phyloP scores from a whole-genome alignment of 1,284 basidiomycete species.

The Cryptococcus depauperatus region DNA sequence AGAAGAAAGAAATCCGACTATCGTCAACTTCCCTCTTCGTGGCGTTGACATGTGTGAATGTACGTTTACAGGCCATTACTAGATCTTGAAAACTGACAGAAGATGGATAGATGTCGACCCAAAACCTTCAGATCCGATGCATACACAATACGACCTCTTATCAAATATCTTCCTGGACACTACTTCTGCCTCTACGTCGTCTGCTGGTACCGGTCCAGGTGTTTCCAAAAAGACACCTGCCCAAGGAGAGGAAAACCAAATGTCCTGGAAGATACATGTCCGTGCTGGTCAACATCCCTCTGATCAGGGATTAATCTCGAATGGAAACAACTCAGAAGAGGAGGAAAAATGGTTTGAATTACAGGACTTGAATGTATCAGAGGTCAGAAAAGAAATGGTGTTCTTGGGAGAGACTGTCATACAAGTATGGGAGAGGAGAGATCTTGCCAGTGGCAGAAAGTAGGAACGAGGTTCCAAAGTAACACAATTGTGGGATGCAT shows the following conservation, averaged over 20 bases:
- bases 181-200: conserved; percentile 78
- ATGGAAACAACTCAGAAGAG: conserved; percentile 50
- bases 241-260: conserved; percentile 27
- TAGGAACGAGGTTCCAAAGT: too few relatives aligned
- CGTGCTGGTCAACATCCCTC: conserved; percentile 51
- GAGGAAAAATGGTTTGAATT: conserved; percentile 93
- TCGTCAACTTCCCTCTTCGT: conserved; percentile 91
- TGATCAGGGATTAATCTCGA: background rate
- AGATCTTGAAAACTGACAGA: too few relatives aligned
- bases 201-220: conserved; percentile 26
- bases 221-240: conserved; percentile 17
- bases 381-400: conserved; percentile 93
- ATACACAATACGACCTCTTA: conserved; percentile 82
- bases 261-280: conserved; percentile 80
- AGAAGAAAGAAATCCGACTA: conserved; percentile 97
- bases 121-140: conserved; percentile 51
- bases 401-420: conserved; percentile 93
- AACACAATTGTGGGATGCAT: too few relatives aligned
- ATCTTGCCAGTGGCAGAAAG: conserved; percentile 25
- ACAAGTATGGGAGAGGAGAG: conserved; percentile 55
- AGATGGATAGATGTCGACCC: conserved; percentile 70
- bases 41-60: conserved; percentile 86
- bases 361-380: conserved; percentile 93
- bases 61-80: conserved; percentile 54
- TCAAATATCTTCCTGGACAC: conserved; percentile 91